Conservation (phyloP, 768 basidiomycete species). For the Naganishia antarctica region DNA sequence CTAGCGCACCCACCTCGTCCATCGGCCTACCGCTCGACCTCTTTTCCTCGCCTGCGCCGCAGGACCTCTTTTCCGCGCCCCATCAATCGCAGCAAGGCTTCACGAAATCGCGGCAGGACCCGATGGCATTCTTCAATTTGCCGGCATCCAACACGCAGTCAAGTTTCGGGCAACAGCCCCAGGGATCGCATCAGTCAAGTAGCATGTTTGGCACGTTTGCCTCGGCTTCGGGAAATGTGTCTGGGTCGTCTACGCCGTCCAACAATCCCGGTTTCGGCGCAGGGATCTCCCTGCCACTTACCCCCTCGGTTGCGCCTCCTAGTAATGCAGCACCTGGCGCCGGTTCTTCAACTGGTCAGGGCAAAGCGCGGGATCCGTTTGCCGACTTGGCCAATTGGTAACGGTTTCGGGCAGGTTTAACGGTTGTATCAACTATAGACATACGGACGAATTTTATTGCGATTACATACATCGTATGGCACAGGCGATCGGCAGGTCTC, state of each 20-base stretch:
- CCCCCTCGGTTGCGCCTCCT: background rate
- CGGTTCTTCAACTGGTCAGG: slow-evolving; percentile 25
- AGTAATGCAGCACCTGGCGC: background rate
- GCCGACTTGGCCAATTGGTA: slow-evolving; percentile 49
- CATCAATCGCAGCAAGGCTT: slow-evolving; percentile 5
- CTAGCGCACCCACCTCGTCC: slow-evolving; percentile 31
- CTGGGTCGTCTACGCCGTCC: slow-evolving; percentile 20
- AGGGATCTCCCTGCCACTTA: slow-evolving; percentile 14
- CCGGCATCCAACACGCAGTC: slow-evolving; percentile 21
- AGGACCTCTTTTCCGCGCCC: slow-evolving; percentile 19
- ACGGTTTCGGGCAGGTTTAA: background rate
- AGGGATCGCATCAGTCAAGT: slow-evolving; percentile 23
- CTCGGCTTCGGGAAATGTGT: slow-evolving; percentile 14
- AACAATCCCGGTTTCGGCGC: slow-evolving; percentile 21
- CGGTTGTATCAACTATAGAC: slow-evolving; percentile 12
- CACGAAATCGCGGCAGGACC: slow-evolving; percentile 36
- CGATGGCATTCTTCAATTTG: slow-evolving; percentile 47
- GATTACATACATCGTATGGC: too few species aligned
- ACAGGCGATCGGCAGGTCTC: too few species aligned
- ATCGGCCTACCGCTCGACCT: slow-evolving; percentile 48
- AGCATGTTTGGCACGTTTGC: slow-evolving; percentile 27
- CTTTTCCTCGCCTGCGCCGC: slow-evolving; percentile 32
- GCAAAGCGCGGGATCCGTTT: slow-evolving; percentile 49
- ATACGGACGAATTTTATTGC: too few species aligned
- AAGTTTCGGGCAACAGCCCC: slow-evolving; percentile 12